Evolutionary conservation across 139 green algal species (phyloP).

Genomic region (Tetraselmis striata): DNA sequence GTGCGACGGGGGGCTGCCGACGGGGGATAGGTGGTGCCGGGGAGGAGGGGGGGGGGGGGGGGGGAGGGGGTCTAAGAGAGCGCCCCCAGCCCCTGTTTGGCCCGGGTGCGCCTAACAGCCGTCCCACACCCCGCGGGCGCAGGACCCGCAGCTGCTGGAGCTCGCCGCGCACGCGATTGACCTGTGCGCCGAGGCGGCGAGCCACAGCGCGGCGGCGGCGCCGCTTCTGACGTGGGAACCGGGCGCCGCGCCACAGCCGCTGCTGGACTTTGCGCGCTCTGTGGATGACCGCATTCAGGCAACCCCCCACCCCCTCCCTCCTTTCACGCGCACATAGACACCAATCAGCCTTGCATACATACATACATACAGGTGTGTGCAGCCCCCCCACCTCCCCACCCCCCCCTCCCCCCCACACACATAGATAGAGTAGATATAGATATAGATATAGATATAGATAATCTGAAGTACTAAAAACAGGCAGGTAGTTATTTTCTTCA

Average conservation of each 20-base stretch:
- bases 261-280: background rate
- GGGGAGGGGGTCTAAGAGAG: background rate
- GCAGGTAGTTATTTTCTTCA: too few species aligned
- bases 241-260: background rate
- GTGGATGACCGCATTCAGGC: background rate
- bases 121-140: too few species aligned
- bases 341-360: too few species aligned
- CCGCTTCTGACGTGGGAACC: background rate
- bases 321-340: background rate
- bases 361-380: too few species aligned
- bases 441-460: too few species aligned
- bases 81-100: too few species aligned
- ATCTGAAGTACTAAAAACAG: too few species aligned
- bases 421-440: too few species aligned
- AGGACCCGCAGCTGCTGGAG: background rate
- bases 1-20: background rate
- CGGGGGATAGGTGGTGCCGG: background rate
- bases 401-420: too few species aligned
- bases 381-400: too few species aligned
- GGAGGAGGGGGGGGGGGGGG: too few species aligned
- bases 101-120: too few species aligned
- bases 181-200: background rate
- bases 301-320: background rate
- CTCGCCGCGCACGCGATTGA: background rate
- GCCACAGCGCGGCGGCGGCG: background rate